These are phyloP conservation scores for Teratosphaeriaceae sp. DNA, from an alignment of 2,329 filamentous ascomycete genomes.

Conservation along the genomic window DNA sequence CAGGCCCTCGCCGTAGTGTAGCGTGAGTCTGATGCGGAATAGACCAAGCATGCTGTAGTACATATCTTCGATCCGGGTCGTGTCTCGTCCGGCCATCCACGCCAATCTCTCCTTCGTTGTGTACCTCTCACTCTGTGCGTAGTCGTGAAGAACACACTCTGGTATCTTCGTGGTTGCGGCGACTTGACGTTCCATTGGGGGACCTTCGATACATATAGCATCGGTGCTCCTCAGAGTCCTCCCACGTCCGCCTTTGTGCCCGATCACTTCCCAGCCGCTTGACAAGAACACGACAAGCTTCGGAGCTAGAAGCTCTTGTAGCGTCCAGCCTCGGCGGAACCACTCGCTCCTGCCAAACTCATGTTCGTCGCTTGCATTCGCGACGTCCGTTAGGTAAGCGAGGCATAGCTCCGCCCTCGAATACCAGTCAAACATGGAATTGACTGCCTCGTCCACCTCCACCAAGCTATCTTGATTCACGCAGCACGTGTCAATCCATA, in stretches of 20 bases:
- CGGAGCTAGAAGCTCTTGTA: constrained; percentile 9
- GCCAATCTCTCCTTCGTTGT: constrained; percentile 7
- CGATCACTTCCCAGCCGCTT: not conserved
- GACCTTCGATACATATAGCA: not conserved
- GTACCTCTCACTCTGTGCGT: not conserved
- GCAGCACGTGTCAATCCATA: constrained; percentile 15
- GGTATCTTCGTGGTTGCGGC: constrained; percentile 9
- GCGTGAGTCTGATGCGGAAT: constrained; percentile 6
- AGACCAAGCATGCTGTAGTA: constrained; percentile 14
- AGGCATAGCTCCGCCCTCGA: constrained; percentile 8
- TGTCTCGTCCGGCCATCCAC: constrained; percentile 10
- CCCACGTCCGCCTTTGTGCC: not conserved
- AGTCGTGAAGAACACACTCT: constrained; percentile 9
- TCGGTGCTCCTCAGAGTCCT: not conserved
- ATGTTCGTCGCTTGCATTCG: not conserved
- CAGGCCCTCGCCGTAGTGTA: constrained; percentile 12
- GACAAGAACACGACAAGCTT: constrained; percentile 4
- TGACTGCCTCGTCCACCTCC: constrained; percentile 12
- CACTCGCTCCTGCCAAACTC: not conserved
- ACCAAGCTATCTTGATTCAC: constrained; percentile 11
- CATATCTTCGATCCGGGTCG: constrained; percentile 10
- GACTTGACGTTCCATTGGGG: constrained; percentile 3
- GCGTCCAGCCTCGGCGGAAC: too few relatives aligned
- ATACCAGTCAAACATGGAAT: constrained; percentile 17
- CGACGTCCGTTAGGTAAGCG: constrained; percentile 7